A percentile compares a stretch with the other conserved stretches of the same genome.
These are phyloP conservation scores for Colletotrichum eremochloae DNA, from an alignment of 2,329 filamentous ascomycete species.

Conservation along the genomic window DNA sequence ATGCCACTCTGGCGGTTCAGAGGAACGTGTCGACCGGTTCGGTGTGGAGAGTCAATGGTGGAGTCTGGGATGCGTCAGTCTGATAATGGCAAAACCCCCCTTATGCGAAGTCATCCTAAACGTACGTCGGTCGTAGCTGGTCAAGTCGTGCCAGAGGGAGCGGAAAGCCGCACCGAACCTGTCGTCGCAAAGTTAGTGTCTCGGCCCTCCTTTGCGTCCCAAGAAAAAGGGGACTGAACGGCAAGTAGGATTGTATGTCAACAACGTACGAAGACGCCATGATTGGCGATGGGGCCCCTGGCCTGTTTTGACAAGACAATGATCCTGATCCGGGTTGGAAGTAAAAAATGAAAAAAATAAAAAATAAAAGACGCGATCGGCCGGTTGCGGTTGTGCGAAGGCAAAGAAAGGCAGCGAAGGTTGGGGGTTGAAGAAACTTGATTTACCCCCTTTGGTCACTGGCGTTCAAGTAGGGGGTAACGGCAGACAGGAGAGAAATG, in stretches of 20 bases:
- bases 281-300: slow-evolving; percentile 38
- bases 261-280: slow-evolving; percentile 44
- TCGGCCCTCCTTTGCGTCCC: slow-evolving; percentile 33
- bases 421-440: slow-evolving; percentile 23
- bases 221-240: slow-evolving; percentile 27
- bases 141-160: slow-evolving; percentile 95
- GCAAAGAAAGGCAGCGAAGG: slow-evolving; percentile 10
- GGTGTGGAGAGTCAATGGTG: slow-evolving; percentile 91
- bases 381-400: slow-evolving; percentile 37
- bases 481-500: slow-evolving; percentile 29
- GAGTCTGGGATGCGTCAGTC: slow-evolving; percentile 75
- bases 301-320: slow-evolving; percentile 37
- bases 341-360: background rate
- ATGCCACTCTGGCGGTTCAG: slow-evolving; percentile 86
- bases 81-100: slow-evolving; percentile 28
- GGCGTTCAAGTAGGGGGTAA: slow-evolving; percentile 41
- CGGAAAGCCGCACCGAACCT: slow-evolving; percentile 81
- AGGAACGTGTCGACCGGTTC: slow-evolving; percentile 90
- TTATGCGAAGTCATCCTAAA: slow-evolving; percentile 27
- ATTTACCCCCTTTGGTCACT: slow-evolving; percentile 41
- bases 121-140: slow-evolving; percentile 77
- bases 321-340: slow-evolving; percentile 25
- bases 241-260: slow-evolving; percentile 5
- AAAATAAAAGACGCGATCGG: slow-evolving; percentile 21
- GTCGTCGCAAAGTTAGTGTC: slow-evolving; percentile 42